Conservation (phyloP, 495 filamentous ascomycete genomes). For the Hyaloscypha variabilis region DNA sequence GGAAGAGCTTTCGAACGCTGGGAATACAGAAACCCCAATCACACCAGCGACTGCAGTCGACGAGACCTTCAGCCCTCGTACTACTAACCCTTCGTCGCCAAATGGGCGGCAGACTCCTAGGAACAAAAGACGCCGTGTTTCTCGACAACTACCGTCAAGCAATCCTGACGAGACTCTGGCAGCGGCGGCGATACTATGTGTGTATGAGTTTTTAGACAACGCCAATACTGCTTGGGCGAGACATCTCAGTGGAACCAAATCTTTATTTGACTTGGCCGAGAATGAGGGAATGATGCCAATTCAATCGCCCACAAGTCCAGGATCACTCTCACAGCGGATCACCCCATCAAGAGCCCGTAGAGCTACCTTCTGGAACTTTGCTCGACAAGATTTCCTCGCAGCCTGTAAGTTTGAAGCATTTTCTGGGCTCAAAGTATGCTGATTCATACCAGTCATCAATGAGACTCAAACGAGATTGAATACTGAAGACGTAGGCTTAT, state of each 20-base stretch:
- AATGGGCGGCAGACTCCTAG: conserved; percentile 10
- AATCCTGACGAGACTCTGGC: conserved; percentile 64
- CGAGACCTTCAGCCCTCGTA: conserved; percentile 22
- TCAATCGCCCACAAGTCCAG: conserved; percentile 29
- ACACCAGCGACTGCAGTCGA: conserved; percentile 25
- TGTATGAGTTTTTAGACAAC: conserved; percentile 66
- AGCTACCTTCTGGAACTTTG: conserved; percentile 70
- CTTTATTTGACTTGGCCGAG: conserved; percentile 62
- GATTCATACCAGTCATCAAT: conserved; percentile 53
- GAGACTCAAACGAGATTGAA: conserved; percentile 62
- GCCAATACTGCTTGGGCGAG: conserved; percentile 62
- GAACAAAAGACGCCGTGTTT: conserved; percentile 25
- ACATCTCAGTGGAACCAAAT: conserved; percentile 67
- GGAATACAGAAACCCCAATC: conserved; percentile 19
- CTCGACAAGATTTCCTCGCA: conserved; percentile 64
- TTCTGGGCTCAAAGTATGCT: not conserved
- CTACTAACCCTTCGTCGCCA: conserved; percentile 16
- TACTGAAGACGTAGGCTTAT: conserved; percentile 60
- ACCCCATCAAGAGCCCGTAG: conserved; percentile 55
- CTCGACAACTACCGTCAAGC: conserved; percentile 31
- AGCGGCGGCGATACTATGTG: conserved; percentile 64
- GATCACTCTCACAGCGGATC: conserved; percentile 27
- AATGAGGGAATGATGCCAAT: conserved; percentile 60
- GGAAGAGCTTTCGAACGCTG: conserved; percentile 50
- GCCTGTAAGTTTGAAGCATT: conserved; percentile 50